A percentile compares a stretch with the other conserved stretches of the same genome.
These are phyloP conservation scores for Ochromonas danica DNA, from an alignment of 108 stramenopile species.

Conservation along the genomic window DNA sequence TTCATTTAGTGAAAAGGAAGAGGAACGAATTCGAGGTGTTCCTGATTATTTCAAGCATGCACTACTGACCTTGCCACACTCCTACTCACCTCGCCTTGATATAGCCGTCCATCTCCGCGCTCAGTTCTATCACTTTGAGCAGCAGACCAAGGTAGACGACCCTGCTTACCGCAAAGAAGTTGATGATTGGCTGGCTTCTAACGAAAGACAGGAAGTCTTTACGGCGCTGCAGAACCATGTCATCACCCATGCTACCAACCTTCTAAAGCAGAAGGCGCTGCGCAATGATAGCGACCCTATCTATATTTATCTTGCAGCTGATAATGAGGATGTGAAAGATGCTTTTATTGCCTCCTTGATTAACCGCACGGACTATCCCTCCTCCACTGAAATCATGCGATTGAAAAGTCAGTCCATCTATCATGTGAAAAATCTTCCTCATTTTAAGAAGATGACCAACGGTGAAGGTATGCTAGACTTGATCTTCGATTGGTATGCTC, in stretches of 20 bases:
- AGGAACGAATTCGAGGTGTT: slow-evolving; percentile 3
- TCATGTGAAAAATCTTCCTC: background rate
- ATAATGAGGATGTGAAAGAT: background rate
- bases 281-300: background rate
- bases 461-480: slow-evolving; percentile 8
- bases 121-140: slow-evolving; percentile 19
- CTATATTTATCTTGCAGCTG: slow-evolving; percentile 11
- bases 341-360: background rate
- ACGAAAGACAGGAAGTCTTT: background rate
- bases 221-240: background rate
- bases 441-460: background rate
- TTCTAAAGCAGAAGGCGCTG: background rate
- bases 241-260: background rate
- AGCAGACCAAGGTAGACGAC: background rate
- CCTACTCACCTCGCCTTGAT: slow-evolving; percentile 3
- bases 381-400: background rate
- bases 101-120: background rate
- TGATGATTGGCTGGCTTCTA: background rate
- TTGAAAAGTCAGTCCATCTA: background rate
- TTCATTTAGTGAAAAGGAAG: background rate
- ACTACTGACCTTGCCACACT: background rate
- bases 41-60: slow-evolving; percentile 20
- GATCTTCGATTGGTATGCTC: background rate
- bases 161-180: slow-evolving; percentile 11
- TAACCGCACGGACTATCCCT: background rate